Percentiles rank a stretch among this genome's conserved stretches.
phyloP scores from a whole-genome alignment of 1,139 yeast species.

The Sporopachydermia cereana region DNA sequence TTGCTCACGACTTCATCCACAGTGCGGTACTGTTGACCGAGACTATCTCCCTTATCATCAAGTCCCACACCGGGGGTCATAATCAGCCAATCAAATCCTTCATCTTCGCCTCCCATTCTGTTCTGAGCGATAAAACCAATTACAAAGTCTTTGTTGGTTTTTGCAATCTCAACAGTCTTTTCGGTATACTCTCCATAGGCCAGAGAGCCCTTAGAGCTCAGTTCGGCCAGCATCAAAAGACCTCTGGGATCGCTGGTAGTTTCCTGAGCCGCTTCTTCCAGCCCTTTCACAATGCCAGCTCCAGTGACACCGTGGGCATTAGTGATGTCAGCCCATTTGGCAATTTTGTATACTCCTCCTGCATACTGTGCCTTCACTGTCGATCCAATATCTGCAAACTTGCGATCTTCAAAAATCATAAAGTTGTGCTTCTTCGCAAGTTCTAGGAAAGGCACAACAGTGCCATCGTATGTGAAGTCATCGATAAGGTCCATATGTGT shows the following conservation, averaged over 20 bases:
- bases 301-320: conserved; percentile 98
- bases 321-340: conserved; percentile 92
- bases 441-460: conserved; percentile 60
- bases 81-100: conserved; percentile 86
- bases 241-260: conserved; percentile 71
- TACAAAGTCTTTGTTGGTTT: conserved; percentile 75
- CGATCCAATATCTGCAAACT: conserved; percentile 98
- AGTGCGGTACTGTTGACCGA: conserved; percentile 95
- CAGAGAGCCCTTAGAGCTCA: conserved; percentile 84
- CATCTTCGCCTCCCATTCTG: conserved; percentile 72
- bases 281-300: conserved; percentile 80
- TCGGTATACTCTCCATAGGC: conserved; percentile 87
- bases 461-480: conserved; percentile 73
- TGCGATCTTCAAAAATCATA: conserved; percentile 88
- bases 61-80: conserved; percentile 99
- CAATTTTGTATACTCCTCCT: conserved; percentile 82
- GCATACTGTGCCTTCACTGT: conserved; percentile 91
- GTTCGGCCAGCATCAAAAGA: conserved; percentile 86
- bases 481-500: conserved; percentile 90
- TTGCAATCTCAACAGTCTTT: conserved; percentile 83
- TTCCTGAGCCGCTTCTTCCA: conserved; percentile 73
- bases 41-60: conserved; percentile 91
- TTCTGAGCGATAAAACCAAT: conserved; percentile 94
- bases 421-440: conserved; percentile 71
- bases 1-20: conserved; percentile 72